phyloP scores from a whole-genome alignment of 441 rosid species.

The Gossypium davidsonii region DNA sequence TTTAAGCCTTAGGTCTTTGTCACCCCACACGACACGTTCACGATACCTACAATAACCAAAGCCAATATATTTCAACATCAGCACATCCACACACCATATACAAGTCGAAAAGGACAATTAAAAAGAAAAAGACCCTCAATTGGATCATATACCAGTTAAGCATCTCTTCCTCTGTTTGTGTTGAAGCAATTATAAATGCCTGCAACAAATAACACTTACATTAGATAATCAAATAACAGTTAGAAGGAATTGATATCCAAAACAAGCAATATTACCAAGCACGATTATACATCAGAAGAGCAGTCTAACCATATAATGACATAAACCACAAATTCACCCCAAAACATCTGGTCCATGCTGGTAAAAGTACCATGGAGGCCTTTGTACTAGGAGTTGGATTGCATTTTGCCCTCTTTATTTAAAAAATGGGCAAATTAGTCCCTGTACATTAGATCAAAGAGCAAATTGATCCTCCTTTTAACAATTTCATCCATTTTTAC shows the following conservation, averaged over 20 bases:
- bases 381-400: no score
- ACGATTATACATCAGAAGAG: neutral
- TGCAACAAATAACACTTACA: slow-evolving; percentile 25
- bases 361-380: no score
- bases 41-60: slow-evolving; percentile 44
- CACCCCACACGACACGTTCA: slow-evolving; percentile 68
- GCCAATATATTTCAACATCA: neutral
- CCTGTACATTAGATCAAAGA: no score
- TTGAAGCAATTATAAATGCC: slow-evolving; percentile 76
- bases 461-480: no score
- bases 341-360: neutral
- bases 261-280: neutral
- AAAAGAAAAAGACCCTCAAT: neutral
- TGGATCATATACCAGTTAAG: slow-evolving; percentile 44
- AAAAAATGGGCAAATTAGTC: no score
- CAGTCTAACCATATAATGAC: neutral
- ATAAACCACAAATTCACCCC: neutral
- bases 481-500: no score
- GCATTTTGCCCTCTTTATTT: no score
- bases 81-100: neutral
- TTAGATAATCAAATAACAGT: neutral
- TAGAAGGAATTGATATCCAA: neutral
- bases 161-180: slow-evolving; percentile 69
- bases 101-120: neutral
- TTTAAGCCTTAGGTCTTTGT: slow-evolving; percentile 57